phyloP scores from a whole-genome alignment of 2,329 filamentous ascomycete genomes.

The Diplodia corticola region DNA sequence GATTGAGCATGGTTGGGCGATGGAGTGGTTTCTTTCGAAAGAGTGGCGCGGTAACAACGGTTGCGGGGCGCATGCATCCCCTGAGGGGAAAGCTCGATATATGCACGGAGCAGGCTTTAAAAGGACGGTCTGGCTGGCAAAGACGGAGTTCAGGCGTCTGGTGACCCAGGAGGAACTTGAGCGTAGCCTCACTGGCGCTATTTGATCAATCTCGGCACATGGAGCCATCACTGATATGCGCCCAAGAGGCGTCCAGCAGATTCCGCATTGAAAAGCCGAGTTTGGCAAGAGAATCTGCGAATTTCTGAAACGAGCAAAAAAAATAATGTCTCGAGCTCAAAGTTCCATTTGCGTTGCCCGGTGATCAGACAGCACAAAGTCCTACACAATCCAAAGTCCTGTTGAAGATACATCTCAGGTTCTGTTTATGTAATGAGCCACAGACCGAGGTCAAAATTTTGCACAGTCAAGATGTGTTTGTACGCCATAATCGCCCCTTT shows the following conservation, averaged over 20 bases:
- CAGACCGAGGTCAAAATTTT: background rate
- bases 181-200: background rate
- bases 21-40: slow-evolving; percentile 8
- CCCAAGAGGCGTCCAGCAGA: background rate
- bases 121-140: background rate
- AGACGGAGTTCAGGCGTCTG: slow-evolving; percentile 23
- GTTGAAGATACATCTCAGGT: background rate
- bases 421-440: background rate
- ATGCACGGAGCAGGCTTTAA: background rate
- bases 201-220: background rate
- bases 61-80: background rate
- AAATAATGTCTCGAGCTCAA: background rate
- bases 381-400: background rate
- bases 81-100: background rate
- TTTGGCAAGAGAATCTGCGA: background rate
- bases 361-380: background rate
- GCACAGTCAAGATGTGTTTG: background rate
- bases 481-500: background rate
- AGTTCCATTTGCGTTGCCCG: background rate
- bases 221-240: background rate
- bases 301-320: background rate
- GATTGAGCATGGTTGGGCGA: slow-evolving; percentile 5
- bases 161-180: background rate
- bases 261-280: background rate
- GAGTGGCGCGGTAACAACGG: background rate